phyloP scores from a whole-genome alignment of 2,329 filamentous ascomycete genomes.

The Exophiala calicioides region DNA sequence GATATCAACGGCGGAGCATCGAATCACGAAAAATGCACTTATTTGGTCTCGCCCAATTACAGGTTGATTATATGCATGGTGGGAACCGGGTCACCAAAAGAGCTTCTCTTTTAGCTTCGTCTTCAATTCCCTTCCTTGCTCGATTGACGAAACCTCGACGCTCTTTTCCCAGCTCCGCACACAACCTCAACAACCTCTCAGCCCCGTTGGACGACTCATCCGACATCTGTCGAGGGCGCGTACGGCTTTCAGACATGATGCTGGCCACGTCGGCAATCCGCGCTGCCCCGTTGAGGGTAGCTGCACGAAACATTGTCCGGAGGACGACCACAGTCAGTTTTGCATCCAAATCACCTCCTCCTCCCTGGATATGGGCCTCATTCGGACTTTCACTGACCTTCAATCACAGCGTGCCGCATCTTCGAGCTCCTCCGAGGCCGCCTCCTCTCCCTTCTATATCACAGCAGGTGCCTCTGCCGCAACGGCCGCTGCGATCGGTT shows the following conservation, averaged over 20 bases:
- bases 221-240: constrained; percentile 24
- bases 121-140: constrained; percentile 18
- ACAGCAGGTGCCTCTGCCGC: constrained; percentile 86
- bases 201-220: constrained; percentile 16
- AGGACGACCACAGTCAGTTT: constrained; percentile 73
- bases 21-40: no score
- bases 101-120: constrained; percentile 24
- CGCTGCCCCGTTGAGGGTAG: constrained; percentile 80
- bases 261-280: constrained; percentile 90
- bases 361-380: constrained; percentile 37
- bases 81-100: no score
- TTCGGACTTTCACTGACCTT: constrained; percentile 31
- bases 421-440: constrained; percentile 66
- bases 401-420: constrained; percentile 60
- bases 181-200: constrained; percentile 20
- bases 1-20: no score
- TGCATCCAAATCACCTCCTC: constrained; percentile 39
- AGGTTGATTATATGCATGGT: constrained; percentile 5
- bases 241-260: constrained; percentile 61
- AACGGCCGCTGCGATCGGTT: constrained; percentile 81
- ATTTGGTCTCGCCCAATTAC: constrained; percentile 17
- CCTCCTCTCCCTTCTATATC: constrained; percentile 75
- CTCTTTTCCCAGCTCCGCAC: constrained; percentile 17
- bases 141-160: constrained; percentile 12
- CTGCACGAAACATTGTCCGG: constrained; percentile 71